Evolutionary conservation across 1,139 yeast species (phyloP).

Genomic region (Arxiozyma slooffiae): DNA sequence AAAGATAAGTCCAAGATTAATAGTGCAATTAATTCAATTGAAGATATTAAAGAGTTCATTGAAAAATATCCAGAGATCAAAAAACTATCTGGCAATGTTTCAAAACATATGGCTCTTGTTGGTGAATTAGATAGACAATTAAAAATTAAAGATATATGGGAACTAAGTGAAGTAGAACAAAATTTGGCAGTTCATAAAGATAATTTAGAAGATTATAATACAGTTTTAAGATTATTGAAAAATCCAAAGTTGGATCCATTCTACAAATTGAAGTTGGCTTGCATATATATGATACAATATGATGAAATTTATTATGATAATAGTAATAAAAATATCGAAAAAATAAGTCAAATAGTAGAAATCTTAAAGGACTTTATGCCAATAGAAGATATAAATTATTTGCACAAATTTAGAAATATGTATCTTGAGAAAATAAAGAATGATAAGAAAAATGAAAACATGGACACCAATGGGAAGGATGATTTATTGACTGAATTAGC

Average conservation of each 20-base stretch:
- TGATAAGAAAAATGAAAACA: neutral
- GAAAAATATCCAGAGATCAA: constrained; percentile 91
- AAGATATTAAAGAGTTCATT: constrained; percentile 81
- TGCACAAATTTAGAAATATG: constrained; percentile 20
- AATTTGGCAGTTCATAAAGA: constrained; percentile 60
- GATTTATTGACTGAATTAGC: constrained; percentile 29
- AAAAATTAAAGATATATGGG: constrained; percentile 56
- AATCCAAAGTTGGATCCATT: constrained; percentile 30
- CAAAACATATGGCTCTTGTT: constrained; percentile 85
- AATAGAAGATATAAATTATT: constrained; percentile 23
- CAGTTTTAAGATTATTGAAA: constrained; percentile 37
- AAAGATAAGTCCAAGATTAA: constrained; percentile 71
- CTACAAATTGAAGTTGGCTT: constrained; percentile 50
- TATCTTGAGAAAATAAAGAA: constrained; percentile 10
- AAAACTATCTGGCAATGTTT: constrained; percentile 77
- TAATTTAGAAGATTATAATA: constrained; percentile 42
- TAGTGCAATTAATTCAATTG: constrained; percentile 60
- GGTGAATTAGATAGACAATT: constrained; percentile 74
- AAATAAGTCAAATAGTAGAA: constrained; percentile 16
- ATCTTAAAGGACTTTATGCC: constrained; percentile 16
- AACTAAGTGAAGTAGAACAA: constrained; percentile 84
- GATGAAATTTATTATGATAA: constrained; percentile 29
- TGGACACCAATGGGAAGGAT: constrained; percentile 13
- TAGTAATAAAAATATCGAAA: constrained; percentile 8
- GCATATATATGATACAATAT: constrained; percentile 65